Percentiles rank a stretch among this genome's conserved stretches.
Conservation (phyloP, 495 filamentous ascomycete genomes). For the Aspergillus cavernicola region DNA sequence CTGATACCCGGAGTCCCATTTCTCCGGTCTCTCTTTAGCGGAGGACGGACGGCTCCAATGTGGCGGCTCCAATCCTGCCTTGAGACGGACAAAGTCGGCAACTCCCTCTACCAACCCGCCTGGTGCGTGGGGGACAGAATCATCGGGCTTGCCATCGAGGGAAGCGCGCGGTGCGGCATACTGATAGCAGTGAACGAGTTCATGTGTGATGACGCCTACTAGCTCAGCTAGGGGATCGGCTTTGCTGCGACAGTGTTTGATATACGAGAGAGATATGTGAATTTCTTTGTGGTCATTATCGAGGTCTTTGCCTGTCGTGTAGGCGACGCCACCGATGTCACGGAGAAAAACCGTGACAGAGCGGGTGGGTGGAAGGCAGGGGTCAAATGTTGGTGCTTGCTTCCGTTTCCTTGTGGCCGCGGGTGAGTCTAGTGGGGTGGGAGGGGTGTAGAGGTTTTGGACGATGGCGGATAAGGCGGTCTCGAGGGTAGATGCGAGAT, state of each 20-base stretch:
- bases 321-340: conserved; percentile 77
- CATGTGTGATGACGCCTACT: conserved; percentile 79
- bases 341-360: conserved; percentile 87
- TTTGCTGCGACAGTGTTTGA: conserved; percentile 45
- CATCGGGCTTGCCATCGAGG: conserved; percentile 29
- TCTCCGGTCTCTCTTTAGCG: conserved; percentile 38
- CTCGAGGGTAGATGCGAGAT: conserved; percentile 55
- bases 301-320: conserved; percentile 78
- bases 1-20: conserved; percentile 93
- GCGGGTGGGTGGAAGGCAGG: conserved; percentile 53
- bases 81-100: conserved; percentile 88
- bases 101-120: conserved; percentile 88
- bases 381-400: conserved; percentile 20
- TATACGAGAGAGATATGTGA: conserved; percentile 78
- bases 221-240: conserved; percentile 58
- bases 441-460: conserved; percentile 54
- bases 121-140: conserved; percentile 41
- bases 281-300: conserved; percentile 94
- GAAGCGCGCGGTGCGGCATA: conserved; percentile 52
- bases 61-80: conserved; percentile 66
- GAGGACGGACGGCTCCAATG: conserved; percentile 71
- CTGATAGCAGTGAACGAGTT: conserved; percentile 96
- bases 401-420: background rate
- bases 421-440: conserved; percentile 22
- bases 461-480: conserved; percentile 63